These are phyloP conservation scores for Colletotrichum cereale DNA, from an alignment of 2,329 filamentous ascomycete genomes.

Conservation along the genomic window DNA sequence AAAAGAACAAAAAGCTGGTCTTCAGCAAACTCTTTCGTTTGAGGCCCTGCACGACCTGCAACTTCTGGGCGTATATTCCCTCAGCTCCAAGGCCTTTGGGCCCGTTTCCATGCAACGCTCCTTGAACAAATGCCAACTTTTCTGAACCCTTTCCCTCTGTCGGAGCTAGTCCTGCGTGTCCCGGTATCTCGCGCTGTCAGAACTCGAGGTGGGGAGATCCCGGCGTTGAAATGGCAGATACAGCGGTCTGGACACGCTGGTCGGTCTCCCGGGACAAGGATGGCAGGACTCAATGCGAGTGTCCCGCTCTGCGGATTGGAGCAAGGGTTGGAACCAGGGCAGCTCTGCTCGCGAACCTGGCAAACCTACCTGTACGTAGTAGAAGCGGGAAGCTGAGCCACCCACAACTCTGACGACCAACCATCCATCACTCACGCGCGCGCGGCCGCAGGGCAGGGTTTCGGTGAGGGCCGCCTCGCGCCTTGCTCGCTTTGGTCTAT, in stretches of 20 bases:
- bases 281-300: conserved; percentile 18
- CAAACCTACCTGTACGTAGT: no score
- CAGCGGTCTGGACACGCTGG: conserved; percentile 32
- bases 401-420: conserved; percentile 7
- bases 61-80: not conserved
- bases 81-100: not conserved
- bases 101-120: not conserved
- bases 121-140: not conserved
- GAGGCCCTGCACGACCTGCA: conserved; percentile 1
- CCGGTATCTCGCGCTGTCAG: conserved; percentile 26
- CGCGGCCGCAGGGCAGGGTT: conserved; percentile 12
- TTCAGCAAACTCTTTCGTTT: not conserved
- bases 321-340: conserved; percentile 37
- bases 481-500: conserved; percentile 11
- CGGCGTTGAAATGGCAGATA: not conserved
- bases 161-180: not conserved
- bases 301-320: conserved; percentile 12
- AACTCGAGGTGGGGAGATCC: conserved; percentile 26
- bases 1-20: not conserved
- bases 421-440: conserved; percentile 14
- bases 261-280: conserved; percentile 22
- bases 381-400: conserved; percentile 17
- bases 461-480: conserved; percentile 26
- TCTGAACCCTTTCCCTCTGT: not conserved
- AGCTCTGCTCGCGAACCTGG: conserved; percentile 31